A percentile compares a stretch with the other conserved stretches of the same genome.
These are phyloP conservation scores for Candida palmyrensis DNA, from an alignment of 805 yeast genomes.

Conservation along the genomic window DNA sequence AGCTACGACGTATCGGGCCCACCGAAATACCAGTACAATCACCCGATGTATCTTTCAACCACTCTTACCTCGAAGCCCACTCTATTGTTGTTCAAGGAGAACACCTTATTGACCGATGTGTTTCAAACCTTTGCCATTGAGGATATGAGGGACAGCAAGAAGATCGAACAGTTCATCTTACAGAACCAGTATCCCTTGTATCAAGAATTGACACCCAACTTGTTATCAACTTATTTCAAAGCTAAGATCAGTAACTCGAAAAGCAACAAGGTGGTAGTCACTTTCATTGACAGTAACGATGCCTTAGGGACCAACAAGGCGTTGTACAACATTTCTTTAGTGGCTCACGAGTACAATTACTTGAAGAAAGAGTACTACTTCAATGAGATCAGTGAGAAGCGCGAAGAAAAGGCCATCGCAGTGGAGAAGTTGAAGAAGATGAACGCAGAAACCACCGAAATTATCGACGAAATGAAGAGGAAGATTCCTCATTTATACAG, in stretches of 20 bases:
- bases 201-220: slow-evolving; percentile 44
- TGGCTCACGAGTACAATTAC: slow-evolving; percentile 46
- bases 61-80: slow-evolving; percentile 60
- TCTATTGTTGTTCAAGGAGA: slow-evolving; percentile 54
- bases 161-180: slow-evolving; percentile 46
- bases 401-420: slow-evolving; percentile 35
- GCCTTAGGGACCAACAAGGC: slow-evolving; percentile 27
- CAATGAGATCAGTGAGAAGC: slow-evolving; percentile 20
- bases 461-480: slow-evolving; percentile 44
- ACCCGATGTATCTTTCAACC: slow-evolving; percentile 44
- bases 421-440: slow-evolving; percentile 37
- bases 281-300: slow-evolving; percentile 41
- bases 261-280: slow-evolving; percentile 43
- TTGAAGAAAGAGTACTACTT: slow-evolving; percentile 37
- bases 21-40: slow-evolving; percentile 31
- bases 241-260: slow-evolving; percentile 13
- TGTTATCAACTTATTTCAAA: slow-evolving; percentile 32
- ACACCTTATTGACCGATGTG: slow-evolving; percentile 45
- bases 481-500: slow-evolving; percentile 46
- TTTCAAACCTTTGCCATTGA: slow-evolving; percentile 60
- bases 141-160: slow-evolving; percentile 49
- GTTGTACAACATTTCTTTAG: slow-evolving; percentile 34
- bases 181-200: slow-evolving; percentile 47
- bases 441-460: slow-evolving; percentile 37
- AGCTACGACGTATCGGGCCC: slow-evolving; percentile 34